Evolutionary conservation across 305 asterid species (phyloP).

Genomic region (Solanum hybrid): DNA sequence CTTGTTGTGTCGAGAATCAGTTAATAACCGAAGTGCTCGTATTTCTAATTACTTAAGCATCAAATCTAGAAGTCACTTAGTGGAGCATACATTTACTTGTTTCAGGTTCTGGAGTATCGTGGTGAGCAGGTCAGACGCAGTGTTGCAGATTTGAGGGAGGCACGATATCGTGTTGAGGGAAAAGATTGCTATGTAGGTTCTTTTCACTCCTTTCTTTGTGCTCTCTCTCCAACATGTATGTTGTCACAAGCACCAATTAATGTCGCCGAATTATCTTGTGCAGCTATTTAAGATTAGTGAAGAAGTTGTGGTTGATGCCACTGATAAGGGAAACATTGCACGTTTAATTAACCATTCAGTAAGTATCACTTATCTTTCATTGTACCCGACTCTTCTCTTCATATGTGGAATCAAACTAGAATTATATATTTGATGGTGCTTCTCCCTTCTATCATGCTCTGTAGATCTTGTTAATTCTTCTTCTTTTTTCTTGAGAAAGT

Average conservation of each 20-base stretch:
- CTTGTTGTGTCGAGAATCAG: background rate
- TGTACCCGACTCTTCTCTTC: background rate
- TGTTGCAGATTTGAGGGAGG: slow-evolving; percentile 93
- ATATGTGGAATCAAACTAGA: background rate
- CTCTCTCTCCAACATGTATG: background rate
- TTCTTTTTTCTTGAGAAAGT: background rate
- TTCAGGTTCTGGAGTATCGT: slow-evolving; percentile 94
- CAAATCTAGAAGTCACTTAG: background rate
- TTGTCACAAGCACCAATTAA: background rate
- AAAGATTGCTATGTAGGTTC: slow-evolving; percentile 89
- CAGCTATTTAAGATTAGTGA: slow-evolving; percentile 97
- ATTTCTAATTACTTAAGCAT: background rate
- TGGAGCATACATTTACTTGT: slow-evolving; percentile 10
- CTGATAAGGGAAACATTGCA: slow-evolving; percentile 97
- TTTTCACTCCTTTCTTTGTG: background rate
- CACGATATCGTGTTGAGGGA: slow-evolving; percentile 69
- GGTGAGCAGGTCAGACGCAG: slow-evolving; percentile 97
- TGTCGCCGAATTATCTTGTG: slow-evolving; percentile 9
- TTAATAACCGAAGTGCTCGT: background rate
- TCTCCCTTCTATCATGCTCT: background rate
- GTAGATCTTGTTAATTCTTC: background rate
- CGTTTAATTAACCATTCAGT: slow-evolving; percentile 96
- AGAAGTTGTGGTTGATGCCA: slow-evolving; percentile 96
- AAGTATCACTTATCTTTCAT: slow-evolving; percentile 17
- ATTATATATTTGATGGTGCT: background rate